phyloP scores from a whole-genome alignment of 768 basidiomycete genomes.

The Leucocoprinus sp. region DNA sequence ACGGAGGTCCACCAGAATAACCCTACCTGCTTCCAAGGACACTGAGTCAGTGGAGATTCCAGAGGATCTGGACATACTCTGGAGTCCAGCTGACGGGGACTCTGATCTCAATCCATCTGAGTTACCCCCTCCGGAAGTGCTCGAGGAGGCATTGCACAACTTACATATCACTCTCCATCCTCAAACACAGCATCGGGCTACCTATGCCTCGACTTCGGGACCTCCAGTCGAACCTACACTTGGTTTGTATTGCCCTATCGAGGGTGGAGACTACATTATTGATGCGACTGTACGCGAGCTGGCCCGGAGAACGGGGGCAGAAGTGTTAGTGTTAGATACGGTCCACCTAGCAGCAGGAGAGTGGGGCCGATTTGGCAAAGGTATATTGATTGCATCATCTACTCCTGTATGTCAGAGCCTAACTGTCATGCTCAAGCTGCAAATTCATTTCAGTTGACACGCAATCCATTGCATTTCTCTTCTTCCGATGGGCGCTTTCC shows the following conservation, averaged over 20 bases:
- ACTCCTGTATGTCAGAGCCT: constrained; percentile 1
- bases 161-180: constrained; percentile 73
- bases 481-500: constrained; percentile 19
- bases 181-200: constrained; percentile 68
- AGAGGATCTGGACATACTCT: constrained; percentile 52
- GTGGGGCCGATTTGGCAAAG: constrained; percentile 79
- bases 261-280: constrained; percentile 76
- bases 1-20: constrained; percentile 27
- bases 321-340: constrained; percentile 78
- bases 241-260: constrained; percentile 80
- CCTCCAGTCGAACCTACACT: constrained; percentile 69
- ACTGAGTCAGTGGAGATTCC: constrained; percentile 44
- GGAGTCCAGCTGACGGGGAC: constrained; percentile 41
- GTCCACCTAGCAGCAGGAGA: constrained; percentile 84
- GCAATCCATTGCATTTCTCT: constrained; percentile 71
- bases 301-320: constrained; percentile 64
- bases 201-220: constrained; percentile 45
- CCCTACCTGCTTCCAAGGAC: constrained; percentile 25
- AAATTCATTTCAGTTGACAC: constrained; percentile 53
- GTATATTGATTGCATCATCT: constrained; percentile 25
- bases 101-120: constrained; percentile 22
- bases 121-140: constrained; percentile 66
- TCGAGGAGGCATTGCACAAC: constrained; percentile 71
- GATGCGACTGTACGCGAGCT: constrained; percentile 74
- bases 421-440: constrained; percentile 45